Conservation (phyloP, 352 stramenopile species). For the Vaucheria bursata region DNA sequence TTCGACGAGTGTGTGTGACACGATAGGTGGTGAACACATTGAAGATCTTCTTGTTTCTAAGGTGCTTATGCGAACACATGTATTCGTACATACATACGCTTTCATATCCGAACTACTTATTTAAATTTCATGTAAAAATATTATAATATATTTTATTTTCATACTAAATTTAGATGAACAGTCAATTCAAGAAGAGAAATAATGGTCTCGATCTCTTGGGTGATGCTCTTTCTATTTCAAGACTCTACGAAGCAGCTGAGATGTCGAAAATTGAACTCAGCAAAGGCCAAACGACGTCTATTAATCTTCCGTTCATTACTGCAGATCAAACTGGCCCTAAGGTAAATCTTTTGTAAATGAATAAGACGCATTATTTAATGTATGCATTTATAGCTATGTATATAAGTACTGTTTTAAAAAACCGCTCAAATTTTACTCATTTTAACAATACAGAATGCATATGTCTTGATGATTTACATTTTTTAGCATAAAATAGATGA, state of each 20-base stretch:
- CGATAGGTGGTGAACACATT: slow-evolving; percentile 8
- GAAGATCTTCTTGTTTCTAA: slow-evolving; percentile 10
- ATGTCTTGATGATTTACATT: not conserved
- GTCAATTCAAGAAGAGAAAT: slow-evolving; percentile 41
- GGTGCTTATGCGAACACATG: not conserved
- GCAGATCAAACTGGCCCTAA: slow-evolving; percentile 17
- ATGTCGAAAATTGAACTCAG: slow-evolving; percentile 20
- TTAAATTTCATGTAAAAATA: too few relatives aligned
- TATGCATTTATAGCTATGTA: not conserved
- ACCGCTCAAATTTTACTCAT: not conserved
- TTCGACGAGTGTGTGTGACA: not conserved
- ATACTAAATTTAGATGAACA: slow-evolving; percentile 25
- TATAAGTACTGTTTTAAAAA: not conserved
- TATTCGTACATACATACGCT: not conserved
- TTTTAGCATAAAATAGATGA: not conserved
- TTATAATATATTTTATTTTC: too few relatives aligned
- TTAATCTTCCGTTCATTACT: slow-evolving; percentile 33
- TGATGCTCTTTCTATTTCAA: slow-evolving; percentile 33
- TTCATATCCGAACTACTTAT: not conserved
- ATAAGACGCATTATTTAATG: not conserved
- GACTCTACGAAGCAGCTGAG: slow-evolving; percentile 31
- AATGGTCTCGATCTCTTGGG: slow-evolving; percentile 25
- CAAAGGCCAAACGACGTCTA: slow-evolving; percentile 4
- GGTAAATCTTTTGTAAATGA: not conserved
- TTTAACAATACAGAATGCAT: not conserved